Percentiles rank a stretch among this genome's conserved stretches.
Evolutionary conservation across 1,139 yeast species (phyloP).

Genomic region (Yamadazyma dushanensis): DNA sequence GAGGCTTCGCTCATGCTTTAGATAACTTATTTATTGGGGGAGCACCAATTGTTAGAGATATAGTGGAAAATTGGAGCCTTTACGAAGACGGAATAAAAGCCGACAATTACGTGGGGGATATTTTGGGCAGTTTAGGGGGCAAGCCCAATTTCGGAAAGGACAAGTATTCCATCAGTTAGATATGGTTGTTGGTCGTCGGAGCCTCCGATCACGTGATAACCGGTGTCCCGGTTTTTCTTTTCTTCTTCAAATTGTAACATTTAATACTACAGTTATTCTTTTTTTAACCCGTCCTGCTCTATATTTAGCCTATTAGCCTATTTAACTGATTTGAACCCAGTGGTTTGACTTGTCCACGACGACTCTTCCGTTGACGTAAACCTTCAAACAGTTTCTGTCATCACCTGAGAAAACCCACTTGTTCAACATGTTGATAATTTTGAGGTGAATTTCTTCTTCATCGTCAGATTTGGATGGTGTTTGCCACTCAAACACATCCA

Average conservation of each 20-base stretch:
- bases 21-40: constrained; percentile 58
- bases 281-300: too few relatives aligned
- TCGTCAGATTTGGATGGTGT: constrained; percentile 20
- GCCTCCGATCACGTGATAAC: neutral
- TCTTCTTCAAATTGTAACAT: neutral
- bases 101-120: constrained; percentile 55
- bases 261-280: too few relatives aligned
- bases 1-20: constrained; percentile 52
- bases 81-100: constrained; percentile 22
- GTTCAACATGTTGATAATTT: constrained; percentile 53
- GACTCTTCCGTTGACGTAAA: constrained; percentile 78
- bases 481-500: constrained; percentile 81
- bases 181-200: neutral
- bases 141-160: constrained; percentile 29
- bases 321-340: constrained; percentile 29
- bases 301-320: too few relatives aligned
- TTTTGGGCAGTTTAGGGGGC: constrained; percentile 18
- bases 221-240: neutral
- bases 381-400: constrained; percentile 78
- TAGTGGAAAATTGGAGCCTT: constrained; percentile 47
- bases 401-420: constrained; percentile 97
- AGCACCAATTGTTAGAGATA: constrained; percentile 54
- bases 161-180: constrained; percentile 14
- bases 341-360: constrained; percentile 48
- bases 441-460: constrained; percentile 29